A percentile compares a stretch with the other conserved stretches of the same genome.
Evolutionary conservation across 1,139 yeast genomes (phyloP).

Genomic region (Komagataea norvegica): DNA sequence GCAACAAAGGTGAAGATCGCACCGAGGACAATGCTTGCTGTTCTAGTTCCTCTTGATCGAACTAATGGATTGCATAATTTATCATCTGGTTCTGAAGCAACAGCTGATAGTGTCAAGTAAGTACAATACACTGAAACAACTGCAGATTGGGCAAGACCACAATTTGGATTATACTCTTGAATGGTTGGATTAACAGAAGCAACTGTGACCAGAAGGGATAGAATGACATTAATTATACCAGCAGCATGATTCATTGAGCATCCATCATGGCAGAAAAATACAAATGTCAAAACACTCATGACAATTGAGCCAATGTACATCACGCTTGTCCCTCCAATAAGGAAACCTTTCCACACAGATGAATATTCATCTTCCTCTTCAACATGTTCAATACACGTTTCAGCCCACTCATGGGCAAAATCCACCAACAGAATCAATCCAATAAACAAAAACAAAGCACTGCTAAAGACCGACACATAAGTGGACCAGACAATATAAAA

Average conservation of each 20-base stretch:
- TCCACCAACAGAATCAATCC: conserved; percentile 90
- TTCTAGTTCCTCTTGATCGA: conserved; percentile 85
- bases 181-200: conserved; percentile 77
- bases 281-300: conserved; percentile 74
- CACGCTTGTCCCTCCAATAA: conserved; percentile 79
- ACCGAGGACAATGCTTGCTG: conserved; percentile 82
- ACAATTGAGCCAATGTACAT: conserved; percentile 76
- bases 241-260: conserved; percentile 92
- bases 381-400: conserved; percentile 84
- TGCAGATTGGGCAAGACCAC: conserved; percentile 94
- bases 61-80: conserved; percentile 85
- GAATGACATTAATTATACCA: conserved; percentile 66
- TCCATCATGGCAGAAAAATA: conserved; percentile 77
- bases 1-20: conserved; percentile 93
- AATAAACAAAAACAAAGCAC: conserved; percentile 80
- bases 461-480: conserved; percentile 77
- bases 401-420: conserved; percentile 99
- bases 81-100: conserved; percentile 96
- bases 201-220: conserved; percentile 58
- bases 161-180: conserved; percentile 90
- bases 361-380: conserved; percentile 76
- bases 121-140: conserved; percentile 95
- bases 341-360: conserved; percentile 68
- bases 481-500: conserved; percentile 91
- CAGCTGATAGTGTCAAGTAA: conserved; percentile 87